Evolutionary conservation across 2,329 filamentous ascomycete genomes (phyloP).

Genomic region (Cercospora sp.): DNA sequence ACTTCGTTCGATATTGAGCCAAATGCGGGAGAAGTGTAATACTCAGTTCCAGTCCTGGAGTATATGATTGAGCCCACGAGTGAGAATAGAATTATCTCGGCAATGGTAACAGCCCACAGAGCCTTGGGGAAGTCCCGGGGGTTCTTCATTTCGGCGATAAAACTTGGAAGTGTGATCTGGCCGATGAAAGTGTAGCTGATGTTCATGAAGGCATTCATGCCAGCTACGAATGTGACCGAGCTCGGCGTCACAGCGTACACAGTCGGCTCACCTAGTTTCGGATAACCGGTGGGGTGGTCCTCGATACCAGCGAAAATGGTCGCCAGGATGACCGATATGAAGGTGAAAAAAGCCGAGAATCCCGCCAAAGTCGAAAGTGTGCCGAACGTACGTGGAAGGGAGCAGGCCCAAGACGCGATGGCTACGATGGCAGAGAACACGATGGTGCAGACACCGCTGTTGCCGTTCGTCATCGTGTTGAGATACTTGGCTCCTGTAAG

Average conservation of each 20-base stretch:
- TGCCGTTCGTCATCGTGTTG: constrained; percentile 78
- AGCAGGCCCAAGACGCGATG: constrained; percentile 73
- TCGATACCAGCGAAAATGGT: constrained; percentile 80
- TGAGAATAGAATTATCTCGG: constrained; percentile 82
- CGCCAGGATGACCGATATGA: constrained; percentile 81
- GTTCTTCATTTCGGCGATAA: constrained; percentile 90
- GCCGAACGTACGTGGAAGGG: constrained; percentile 80
- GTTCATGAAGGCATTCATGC: constrained; percentile 87
- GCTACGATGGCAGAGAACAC: constrained; percentile 74
- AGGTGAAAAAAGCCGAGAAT: constrained; percentile 80
- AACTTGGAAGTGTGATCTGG: constrained; percentile 88
- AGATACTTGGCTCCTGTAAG: constrained; percentile 82
- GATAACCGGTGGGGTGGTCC: constrained; percentile 60
- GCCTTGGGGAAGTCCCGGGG: constrained; percentile 87
- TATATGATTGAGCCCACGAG: constrained; percentile 80
- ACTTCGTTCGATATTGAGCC: constrained; percentile 71
- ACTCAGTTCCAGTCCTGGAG: constrained; percentile 58
- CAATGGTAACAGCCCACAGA: constrained; percentile 84
- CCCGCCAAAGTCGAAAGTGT: constrained; percentile 78
- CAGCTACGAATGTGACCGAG: constrained; percentile 76
- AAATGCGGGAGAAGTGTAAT: constrained; percentile 66
- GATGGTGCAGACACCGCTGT: constrained; percentile 72
- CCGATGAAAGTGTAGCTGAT: constrained; percentile 97
- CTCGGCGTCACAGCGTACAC: constrained; percentile 67
- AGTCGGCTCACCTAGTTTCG: constrained; percentile 58